Conservation (phyloP, 768 basidiomycete species). For the Baorangia bicolor region DNA sequence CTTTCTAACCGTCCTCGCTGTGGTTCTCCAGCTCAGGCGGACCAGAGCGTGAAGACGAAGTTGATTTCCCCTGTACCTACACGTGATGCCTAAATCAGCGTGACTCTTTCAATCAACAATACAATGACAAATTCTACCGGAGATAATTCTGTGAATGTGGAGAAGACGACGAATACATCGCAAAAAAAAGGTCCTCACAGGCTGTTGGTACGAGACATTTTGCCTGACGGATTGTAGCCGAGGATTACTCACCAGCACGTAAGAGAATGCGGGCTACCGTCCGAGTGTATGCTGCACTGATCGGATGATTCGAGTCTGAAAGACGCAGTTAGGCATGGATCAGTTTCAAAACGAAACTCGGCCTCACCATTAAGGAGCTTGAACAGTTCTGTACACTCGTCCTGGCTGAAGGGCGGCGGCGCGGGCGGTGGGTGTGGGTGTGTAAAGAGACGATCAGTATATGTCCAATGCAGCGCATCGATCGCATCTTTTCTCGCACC, state of each 20-base stretch:
- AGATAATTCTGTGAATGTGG: no score
- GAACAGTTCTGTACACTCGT: constrained; percentile 76
- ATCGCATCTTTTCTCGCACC: constrained; percentile 66
- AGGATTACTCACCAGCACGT: constrained; percentile 55
- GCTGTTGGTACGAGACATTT: constrained; percentile 1
- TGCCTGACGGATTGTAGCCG: background rate
- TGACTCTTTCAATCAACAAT: background rate
- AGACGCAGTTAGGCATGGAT: constrained; percentile 1
- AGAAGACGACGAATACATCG: background rate
- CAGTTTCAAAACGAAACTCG: background rate
- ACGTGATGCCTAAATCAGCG: no score
- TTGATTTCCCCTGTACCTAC: background rate
- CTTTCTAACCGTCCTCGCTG: background rate
- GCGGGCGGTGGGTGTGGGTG: constrained; percentile 43
- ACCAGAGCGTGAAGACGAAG: background rate
- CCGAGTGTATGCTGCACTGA: constrained; percentile 51
- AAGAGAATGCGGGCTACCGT: constrained; percentile 68
- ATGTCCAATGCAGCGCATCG: constrained; percentile 78
- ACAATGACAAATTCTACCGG: background rate
- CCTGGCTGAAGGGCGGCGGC: constrained; percentile 69
- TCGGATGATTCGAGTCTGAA: constrained; percentile 22
- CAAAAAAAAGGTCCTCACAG: background rate
- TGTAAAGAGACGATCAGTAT: constrained; percentile 73
- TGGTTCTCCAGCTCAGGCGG: background rate
- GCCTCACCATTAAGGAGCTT: constrained; percentile 45